Base-by-base conservation (phyloP, 2,329 filamentous ascomycete genomes). In the Alternaria dauci region DNA sequence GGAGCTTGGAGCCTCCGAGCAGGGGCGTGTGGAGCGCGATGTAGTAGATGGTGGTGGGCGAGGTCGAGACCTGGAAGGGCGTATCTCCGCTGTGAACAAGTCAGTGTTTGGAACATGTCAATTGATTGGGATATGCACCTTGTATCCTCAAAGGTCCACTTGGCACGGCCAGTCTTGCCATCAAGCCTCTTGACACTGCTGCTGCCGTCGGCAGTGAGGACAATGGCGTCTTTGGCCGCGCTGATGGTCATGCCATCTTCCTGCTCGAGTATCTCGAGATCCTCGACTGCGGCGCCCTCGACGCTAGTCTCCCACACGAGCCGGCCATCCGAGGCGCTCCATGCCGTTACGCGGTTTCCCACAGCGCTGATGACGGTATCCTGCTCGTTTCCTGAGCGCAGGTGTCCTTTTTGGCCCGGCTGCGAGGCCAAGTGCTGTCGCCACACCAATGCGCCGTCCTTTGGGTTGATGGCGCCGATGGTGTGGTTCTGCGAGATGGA, bases 401-500 rank as follows among this genome's bases (percentile, higher is more conserved):
- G 79, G 71, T 87, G 83, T 58, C 77, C 73, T 54, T 66, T 61
- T 39, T 68, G 68, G 53, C 57, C 67, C 32, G 34, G 71, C 69
- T 32, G 82, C 81, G n/a, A 85, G 81, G 46, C 46, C 46, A 96
- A 78, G 54, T 87, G 81, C 73, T 97, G 94, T 55, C 95, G 87
- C 95, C 95, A 99, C 2, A 97, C 86, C 16, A 97, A 76, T 2
- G 87, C 85, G 18, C 95, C 94, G 74, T 90, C 94, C 75, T 89
- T 91, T 2, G 95, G 95, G 71, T 97, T 96, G 47, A 98, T 86
- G 1, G 94, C 94, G 50, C 92, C 95, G 18, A 99, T 80, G 2
- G 97, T 87, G 38, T 89, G 88, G 50, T 93, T 86, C 59, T 97
- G 92, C 66, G 92, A 96, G 44, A 98, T 82, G 0, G 95, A 96